These are phyloP conservation scores for Microstegium vimineum DNA, from an alignment of 176 grass and related monocot genomes.

Conservation along the genomic window DNA sequence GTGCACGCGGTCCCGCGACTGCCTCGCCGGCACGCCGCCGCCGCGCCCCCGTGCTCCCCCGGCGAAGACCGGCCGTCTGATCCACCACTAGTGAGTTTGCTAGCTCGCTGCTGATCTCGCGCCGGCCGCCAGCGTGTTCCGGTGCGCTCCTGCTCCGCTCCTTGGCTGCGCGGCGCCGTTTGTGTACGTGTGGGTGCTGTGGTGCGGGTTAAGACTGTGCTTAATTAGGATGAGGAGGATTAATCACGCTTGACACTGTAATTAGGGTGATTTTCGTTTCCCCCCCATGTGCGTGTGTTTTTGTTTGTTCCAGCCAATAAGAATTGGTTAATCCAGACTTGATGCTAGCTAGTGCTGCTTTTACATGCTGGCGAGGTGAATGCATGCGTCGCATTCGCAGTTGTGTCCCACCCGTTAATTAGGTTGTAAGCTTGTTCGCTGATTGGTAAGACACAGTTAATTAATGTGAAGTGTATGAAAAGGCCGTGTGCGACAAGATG, in stretches of 20 bases:
- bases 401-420: constrained; percentile 14
- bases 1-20: constrained; percentile 40
- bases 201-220: constrained; percentile 17
- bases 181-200: background rate
- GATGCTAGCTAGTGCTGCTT: background rate
- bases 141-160: no score
- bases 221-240: background rate
- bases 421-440: background rate
- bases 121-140: background rate
- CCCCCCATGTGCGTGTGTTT: background rate
- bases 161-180: no score
- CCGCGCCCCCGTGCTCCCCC: background rate
- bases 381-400: background rate
- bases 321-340: constrained; percentile 4
- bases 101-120: background rate
- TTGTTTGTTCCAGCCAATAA: constrained; percentile 14
- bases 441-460: background rate
- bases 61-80: constrained; percentile 5
- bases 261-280: constrained; percentile 17
- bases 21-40: constrained; percentile 21
- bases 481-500: background rate
- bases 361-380: background rate
- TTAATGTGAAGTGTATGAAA: background rate
- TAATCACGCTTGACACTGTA: constrained; percentile 32
- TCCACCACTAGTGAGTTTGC: background rate